Evolutionary conservation across 306 rosid genomes (phyloP), one percentile per base, ranked within the genome.

Genomic region (Quercus suber): DNA sequence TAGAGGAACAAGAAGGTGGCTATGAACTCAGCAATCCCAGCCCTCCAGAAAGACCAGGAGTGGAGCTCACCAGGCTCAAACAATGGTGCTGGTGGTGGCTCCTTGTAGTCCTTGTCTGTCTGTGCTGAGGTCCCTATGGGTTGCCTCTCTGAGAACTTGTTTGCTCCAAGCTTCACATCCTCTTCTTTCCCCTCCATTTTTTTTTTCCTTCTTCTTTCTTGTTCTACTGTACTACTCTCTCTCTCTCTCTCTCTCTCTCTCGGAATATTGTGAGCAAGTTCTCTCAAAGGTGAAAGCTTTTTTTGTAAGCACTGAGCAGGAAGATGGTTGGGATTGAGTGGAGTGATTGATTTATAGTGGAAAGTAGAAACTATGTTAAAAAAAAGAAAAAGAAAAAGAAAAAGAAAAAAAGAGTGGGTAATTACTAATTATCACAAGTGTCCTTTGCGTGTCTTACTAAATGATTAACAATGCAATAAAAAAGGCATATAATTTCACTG

Each of bases 101-200:
- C 89, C 73, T 67, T 74, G 82, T 86, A 86, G 87, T 86, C 87
- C 81, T 86, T 86, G 81, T 82, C 88, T 12, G 75, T 80, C 79
- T 86, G 87, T 14, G 89, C 85, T 12, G 89, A 74, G 6, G 87
- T 86, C 15, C 89, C 85, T 28, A 83, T 77, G 55, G 89, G 85
- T 41, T 86, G 89, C 57, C 89, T 78, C 81, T 86, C 89, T 21
- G 83, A 0, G 79, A 7, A 86, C 80, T 81, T 86, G 87, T 75
- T 83, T 5, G 85, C 85, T 71, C 89, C 89, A 45, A 83, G 56
- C 82, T 6, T 83, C 55, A 86, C 89, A 65, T 86, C 89, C 60
- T 86, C 89, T 51, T 83, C 89, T 58, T 78, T 86, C 4, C 89
- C 89, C 77, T 86, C 85, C 83, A 86, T 75, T 56, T 0, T 19